phyloP scores from a whole-genome alignment of 331 rosid species.

The Pyrus hybrid region DNA sequence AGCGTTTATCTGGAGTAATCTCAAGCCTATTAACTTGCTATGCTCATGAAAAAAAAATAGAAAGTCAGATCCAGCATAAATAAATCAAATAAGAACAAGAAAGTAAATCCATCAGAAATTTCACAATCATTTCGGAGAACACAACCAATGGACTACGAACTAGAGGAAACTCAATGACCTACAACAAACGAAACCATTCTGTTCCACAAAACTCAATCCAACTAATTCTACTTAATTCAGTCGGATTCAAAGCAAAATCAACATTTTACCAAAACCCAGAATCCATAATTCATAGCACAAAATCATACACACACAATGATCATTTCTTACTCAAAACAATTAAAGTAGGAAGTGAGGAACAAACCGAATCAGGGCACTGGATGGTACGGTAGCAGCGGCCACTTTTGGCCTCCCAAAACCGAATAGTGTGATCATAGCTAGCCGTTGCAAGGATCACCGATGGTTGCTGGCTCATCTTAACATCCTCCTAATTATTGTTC shows the following conservation, averaged over 20 bases:
- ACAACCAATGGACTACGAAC: background rate
- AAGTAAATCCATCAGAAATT: background rate
- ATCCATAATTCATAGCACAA: background rate
- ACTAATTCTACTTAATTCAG: background rate
- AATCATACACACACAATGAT: background rate
- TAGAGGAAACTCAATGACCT: background rate
- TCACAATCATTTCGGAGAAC: background rate
- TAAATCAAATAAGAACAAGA: background rate
- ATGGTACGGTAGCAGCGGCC: constrained; percentile 96
- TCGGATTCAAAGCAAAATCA: background rate
- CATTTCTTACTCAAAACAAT: background rate
- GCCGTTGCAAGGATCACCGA: constrained; percentile 94
- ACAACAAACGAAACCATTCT: background rate
- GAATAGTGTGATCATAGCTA: constrained; percentile 94
- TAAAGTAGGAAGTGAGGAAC: background rate
- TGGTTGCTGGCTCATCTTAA: constrained; percentile 82
- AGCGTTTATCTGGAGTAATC: constrained; percentile 94
- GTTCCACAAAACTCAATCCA: background rate
- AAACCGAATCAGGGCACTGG: constrained; percentile 92
- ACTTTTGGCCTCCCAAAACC: constrained; percentile 98
- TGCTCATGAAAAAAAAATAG: constrained; percentile 3
- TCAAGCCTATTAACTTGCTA: constrained; percentile 96
- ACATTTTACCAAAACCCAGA: background rate
- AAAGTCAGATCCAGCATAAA: constrained; percentile 18
- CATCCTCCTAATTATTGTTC: constrained; percentile 13